Conservation (phyloP, 305 asterid genomes). For the Fraxinus paxiana region DNA sequence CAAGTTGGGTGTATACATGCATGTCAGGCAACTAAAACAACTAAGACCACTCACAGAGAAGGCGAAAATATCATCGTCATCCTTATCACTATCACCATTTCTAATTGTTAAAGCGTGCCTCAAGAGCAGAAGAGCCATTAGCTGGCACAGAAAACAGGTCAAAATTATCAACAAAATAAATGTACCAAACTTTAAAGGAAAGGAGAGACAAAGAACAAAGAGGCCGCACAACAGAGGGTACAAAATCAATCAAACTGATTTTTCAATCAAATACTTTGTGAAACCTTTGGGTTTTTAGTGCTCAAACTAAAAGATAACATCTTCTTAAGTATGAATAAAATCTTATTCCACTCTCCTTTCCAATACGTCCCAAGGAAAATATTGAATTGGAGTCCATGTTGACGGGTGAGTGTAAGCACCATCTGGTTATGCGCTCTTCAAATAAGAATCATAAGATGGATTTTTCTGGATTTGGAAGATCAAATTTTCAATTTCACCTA, state of each 20-base stretch:
- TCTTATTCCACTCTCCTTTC: neutral
- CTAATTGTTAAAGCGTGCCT: slow-evolving; percentile 45
- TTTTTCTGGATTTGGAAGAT: neutral
- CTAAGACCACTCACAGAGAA: slow-evolving; percentile 43
- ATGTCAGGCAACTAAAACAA: neutral
- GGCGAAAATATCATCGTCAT: slow-evolving; percentile 39
- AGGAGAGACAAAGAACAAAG: neutral
- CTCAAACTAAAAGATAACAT: neutral
- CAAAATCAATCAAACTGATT: neutral
- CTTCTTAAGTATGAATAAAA: neutral
- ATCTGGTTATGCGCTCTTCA: neutral
- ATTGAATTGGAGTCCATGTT: neutral
- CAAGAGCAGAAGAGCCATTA: slow-evolving; percentile 49
- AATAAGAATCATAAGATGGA: neutral
- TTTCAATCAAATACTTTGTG: neutral
- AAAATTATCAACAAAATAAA: neutral
- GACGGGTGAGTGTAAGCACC: neutral
- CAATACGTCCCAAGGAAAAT: neutral
- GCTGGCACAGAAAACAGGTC: slow-evolving; percentile 24
- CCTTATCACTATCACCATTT: slow-evolving; percentile 38
- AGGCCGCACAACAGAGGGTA: neutral
- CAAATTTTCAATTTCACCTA: neutral
- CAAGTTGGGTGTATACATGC: neutral
- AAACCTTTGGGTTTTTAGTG: neutral
- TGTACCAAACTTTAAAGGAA: neutral